A percentile compares a stretch with the other conserved stretches of the same genome.
Conservation (phyloP, 1,284 basidiomycete species). For the Heterobasidion parviporum region DNA sequence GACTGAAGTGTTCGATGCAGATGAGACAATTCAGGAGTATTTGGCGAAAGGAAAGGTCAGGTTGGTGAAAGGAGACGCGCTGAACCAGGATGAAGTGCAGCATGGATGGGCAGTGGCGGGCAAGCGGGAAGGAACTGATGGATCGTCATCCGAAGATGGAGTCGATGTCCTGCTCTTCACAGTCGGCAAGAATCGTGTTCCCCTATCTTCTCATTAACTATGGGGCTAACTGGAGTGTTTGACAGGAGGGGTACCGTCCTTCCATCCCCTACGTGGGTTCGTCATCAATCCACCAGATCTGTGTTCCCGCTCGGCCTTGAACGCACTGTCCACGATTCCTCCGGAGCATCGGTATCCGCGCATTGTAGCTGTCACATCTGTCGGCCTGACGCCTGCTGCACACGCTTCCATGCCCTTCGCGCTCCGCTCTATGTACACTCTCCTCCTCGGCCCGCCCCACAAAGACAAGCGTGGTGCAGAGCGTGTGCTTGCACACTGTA, state of each 20-base stretch:
- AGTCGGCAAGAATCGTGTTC: slow-evolving; percentile 31
- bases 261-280: slow-evolving; percentile 34
- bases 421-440: slow-evolving; percentile 39
- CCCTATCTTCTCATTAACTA: not conserved
- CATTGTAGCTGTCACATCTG: slow-evolving; percentile 43
- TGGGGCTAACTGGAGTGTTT: not conserved
- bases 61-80: slow-evolving; percentile 44
- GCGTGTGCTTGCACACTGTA: slow-evolving; percentile 33
- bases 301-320: slow-evolving; percentile 40
- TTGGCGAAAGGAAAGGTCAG: slow-evolving; percentile 33
- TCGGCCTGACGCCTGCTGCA: slow-evolving; percentile 37
- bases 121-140: slow-evolving; percentile 11
- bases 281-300: slow-evolving; percentile 39
- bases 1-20: slow-evolving; percentile 34
- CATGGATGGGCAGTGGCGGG: slow-evolving; percentile 35
- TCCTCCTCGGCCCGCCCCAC: slow-evolving; percentile 34
- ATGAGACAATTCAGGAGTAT: slow-evolving; percentile 32
- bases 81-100: slow-evolving; percentile 33
- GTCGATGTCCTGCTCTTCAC: slow-evolving; percentile 43
- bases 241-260: slow-evolving; percentile 32
- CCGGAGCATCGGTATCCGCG: slow-evolving; percentile 25
- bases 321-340: slow-evolving; percentile 39
- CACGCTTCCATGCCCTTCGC: slow-evolving; percentile 37
- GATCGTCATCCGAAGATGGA: slow-evolving; percentile 6
- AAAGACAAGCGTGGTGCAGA: slow-evolving; percentile 52